A percentile compares a stretch with the other conserved stretches of the same genome.
These are phyloP conservation scores for Angomonas ambiguus DNA, from an alignment of 208 protist species.

Conservation along the genomic window DNA sequence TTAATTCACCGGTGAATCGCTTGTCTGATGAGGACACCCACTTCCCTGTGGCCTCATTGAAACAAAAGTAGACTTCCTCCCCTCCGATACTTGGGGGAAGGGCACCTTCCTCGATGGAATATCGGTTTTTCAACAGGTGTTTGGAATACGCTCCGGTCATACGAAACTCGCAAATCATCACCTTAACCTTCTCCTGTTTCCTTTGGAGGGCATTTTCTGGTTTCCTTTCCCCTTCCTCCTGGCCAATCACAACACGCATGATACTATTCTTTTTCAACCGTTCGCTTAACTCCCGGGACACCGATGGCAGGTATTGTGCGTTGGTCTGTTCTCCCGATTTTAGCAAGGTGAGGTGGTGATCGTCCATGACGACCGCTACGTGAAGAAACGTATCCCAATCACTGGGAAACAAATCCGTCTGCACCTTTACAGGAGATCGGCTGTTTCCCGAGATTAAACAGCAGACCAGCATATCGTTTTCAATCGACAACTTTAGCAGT, in stretches of 20 bases:
- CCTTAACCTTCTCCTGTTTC: slow-evolving; percentile 9
- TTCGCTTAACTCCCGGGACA: slow-evolving; percentile 5
- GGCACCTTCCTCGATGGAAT: slow-evolving; percentile 31
- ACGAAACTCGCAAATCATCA: slow-evolving; percentile 23
- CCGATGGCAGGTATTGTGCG: slow-evolving; percentile 14
- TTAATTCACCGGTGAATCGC: slow-evolving; percentile 24
- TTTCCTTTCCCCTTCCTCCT: not conserved
- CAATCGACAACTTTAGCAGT: slow-evolving; percentile 11
- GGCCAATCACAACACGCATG: slow-evolving; percentile 13
- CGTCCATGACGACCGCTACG: slow-evolving; percentile 44
- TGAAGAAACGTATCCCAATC: slow-evolving; percentile 59
- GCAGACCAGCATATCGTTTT: slow-evolving; percentile 11
- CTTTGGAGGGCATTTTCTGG: not conserved
- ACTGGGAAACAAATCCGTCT: slow-evolving; percentile 11
- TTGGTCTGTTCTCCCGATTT: slow-evolving; percentile 34
- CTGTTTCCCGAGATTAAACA: slow-evolving; percentile 2
- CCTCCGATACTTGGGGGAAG: slow-evolving; percentile 16
- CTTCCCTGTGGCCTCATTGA: slow-evolving; percentile 32
- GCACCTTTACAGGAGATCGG: slow-evolving; percentile 5
- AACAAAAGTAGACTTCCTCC: slow-evolving; percentile 28
- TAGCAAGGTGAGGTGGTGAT: slow-evolving; percentile 27
- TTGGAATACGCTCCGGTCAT: slow-evolving; percentile 7
- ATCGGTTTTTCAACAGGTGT: slow-evolving; percentile 18
- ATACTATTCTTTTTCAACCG: slow-evolving; percentile 8
- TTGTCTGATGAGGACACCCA: slow-evolving; percentile 24